Conservation (phyloP, 2,329 filamentous ascomycete species). For the Seiridium cupressi region DNA sequence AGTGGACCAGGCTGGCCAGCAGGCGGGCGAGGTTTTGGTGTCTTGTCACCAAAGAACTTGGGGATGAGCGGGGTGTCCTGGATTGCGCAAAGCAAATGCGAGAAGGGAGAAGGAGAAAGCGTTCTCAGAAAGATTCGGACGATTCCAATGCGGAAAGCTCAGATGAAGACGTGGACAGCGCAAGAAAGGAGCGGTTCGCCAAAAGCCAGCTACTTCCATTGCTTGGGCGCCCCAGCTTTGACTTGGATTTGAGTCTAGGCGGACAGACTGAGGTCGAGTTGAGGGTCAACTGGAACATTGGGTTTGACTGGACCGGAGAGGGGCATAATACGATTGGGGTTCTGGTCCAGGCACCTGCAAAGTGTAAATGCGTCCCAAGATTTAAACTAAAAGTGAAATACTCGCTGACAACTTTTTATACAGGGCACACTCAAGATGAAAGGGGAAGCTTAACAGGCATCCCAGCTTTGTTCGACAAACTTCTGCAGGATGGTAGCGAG, state of each 20-base stretch:
- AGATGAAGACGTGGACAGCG: conserved; percentile 14
- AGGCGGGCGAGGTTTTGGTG: conserved; percentile 64
- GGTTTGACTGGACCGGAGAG: conserved; percentile 73
- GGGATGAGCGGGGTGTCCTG: conserved; percentile 28
- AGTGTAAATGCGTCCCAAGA: conserved; percentile 51
- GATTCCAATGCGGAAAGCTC: conserved; percentile 16
- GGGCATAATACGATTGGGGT: conserved; percentile 58
- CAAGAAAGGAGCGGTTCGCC: conserved; percentile 18
- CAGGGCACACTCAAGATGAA: conserved; percentile 61
- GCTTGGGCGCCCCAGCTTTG: conserved; percentile 50
- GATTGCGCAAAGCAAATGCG: conserved; percentile 29
- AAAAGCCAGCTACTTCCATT: conserved; percentile 50
- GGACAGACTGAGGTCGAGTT: conserved; percentile 29
- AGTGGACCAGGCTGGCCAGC: conserved; percentile 63
- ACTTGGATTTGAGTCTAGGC: conserved; percentile 37
- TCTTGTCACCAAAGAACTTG: conserved; percentile 47
- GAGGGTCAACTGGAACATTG: conserved; percentile 61
- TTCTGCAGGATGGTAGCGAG: conserved; percentile 55
- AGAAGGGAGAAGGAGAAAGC: conserved; percentile 16
- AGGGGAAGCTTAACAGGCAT: conserved; percentile 56
- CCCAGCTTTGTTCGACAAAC: conserved; percentile 57
- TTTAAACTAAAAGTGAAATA: neutral
- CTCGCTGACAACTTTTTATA: neutral
- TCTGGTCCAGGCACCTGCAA: conserved; percentile 54
- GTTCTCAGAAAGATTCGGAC: conserved; percentile 12